Evolutionary conservation across 73 alveolate species (phyloP).

Genomic region (Breviolum minutum): DNA sequence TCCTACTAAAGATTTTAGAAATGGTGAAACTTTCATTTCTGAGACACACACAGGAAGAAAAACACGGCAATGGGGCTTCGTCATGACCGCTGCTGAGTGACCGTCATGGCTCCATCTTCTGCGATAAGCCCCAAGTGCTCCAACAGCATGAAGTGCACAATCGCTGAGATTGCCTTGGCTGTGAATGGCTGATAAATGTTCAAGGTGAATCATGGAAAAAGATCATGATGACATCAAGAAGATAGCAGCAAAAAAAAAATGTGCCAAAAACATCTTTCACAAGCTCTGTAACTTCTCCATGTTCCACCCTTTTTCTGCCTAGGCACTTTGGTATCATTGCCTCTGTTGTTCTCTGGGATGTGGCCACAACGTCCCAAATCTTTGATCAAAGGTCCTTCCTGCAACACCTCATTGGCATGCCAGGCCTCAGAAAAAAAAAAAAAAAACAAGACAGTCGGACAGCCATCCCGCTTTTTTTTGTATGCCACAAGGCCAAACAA

Average conservation of each 20-base stretch:
- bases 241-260: background rate
- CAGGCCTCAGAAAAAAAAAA: constrained; percentile 60
- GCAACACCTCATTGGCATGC: constrained; percentile 65
- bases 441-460: too few relatives aligned
- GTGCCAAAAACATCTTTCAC: too few relatives aligned
- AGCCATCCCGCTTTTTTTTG: too few relatives aligned
- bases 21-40: too few relatives aligned
- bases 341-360: constrained; percentile 18
- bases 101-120: constrained; percentile 90
- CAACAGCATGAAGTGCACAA: constrained; percentile 93
- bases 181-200: too few relatives aligned
- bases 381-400: constrained; percentile 44
- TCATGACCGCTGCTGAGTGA: background rate
- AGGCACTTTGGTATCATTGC: constrained; percentile 69
- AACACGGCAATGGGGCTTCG: background rate
- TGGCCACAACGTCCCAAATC: constrained; percentile 7
- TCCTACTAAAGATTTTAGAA: too few relatives aligned
- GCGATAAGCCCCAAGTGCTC: constrained; percentile 90
- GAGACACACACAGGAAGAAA: too few relatives aligned
- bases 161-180: constrained; percentile 62
- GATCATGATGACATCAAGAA: background rate
- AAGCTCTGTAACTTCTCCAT: too few relatives aligned
- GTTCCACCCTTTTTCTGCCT: background rate
- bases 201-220: background rate
- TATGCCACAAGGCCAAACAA: too few relatives aligned